These are phyloP conservation scores for Biancaea sappan DNA, from an alignment of 306 rosid species.

Conservation along the genomic window DNA sequence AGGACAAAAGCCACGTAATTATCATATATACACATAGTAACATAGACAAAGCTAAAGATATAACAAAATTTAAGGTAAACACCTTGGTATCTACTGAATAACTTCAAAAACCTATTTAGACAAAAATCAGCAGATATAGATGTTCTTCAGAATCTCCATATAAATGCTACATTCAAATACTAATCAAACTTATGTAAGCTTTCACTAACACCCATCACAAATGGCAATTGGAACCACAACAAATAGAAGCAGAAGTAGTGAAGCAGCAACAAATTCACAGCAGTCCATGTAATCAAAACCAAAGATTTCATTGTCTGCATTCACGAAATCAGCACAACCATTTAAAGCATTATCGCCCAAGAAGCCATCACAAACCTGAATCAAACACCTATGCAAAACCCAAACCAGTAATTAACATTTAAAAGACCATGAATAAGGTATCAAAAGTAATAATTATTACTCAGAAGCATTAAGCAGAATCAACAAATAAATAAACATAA, in stretches of 20 bases:
- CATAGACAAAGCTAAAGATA: conserved; percentile 13
- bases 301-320: conserved; percentile 81
- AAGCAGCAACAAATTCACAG: conserved; percentile 80
- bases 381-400: conserved; percentile 65
- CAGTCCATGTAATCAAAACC: conserved; percentile 78
- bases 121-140: conserved; percentile 12
- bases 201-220: conserved; percentile 47
- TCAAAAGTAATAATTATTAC: conserved; percentile 11
- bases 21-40: conserved; percentile 32
- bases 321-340: conserved; percentile 86
- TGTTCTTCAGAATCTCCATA: conserved; percentile 43
- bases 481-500: conserved; percentile 28
- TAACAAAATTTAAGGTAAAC: conserved; percentile 35
- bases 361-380: conserved; percentile 88
- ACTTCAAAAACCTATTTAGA: conserved; percentile 20
- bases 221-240: conserved; percentile 47
- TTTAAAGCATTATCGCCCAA: conserved; percentile 77
- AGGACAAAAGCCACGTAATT: conserved; percentile 28
- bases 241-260: conserved; percentile 70
- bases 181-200: conserved; percentile 46
- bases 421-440: conserved; percentile 24
- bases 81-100: conserved; percentile 41
- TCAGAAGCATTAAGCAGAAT: not conserved
- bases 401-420: conserved; percentile 52
- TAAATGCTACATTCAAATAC: conserved; percentile 52